Conservation (phyloP, 148 eudicot species). For the Amaranthus palmeri region DNA sequence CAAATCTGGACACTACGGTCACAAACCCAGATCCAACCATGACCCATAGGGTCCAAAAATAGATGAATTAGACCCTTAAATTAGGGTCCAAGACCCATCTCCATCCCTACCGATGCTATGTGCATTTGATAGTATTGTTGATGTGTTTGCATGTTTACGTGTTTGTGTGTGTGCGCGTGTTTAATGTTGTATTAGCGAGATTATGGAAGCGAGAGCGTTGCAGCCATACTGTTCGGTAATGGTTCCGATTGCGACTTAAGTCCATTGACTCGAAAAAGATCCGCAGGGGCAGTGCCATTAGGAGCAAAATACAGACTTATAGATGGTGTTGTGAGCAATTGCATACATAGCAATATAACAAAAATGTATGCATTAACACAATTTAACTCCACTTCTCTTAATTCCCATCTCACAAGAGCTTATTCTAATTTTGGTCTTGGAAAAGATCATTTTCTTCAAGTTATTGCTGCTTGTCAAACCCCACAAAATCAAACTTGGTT, state of each 20-base stretch:
- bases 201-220: conserved; percentile 52
- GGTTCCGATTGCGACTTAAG: conserved; percentile 50
- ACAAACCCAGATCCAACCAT: too few relatives aligned
- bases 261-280: conserved; percentile 71
- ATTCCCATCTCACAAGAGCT: conserved; percentile 73
- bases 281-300: conserved; percentile 69
- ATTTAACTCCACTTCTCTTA: conserved; percentile 72
- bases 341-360: conserved; percentile 69
- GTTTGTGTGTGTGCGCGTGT: too few relatives aligned
- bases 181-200: neutral
- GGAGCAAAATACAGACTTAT: conserved; percentile 71
- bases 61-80: too few relatives aligned
- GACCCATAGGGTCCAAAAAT: too few relatives aligned
- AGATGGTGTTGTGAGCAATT: conserved; percentile 81
- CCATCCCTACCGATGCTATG: too few relatives aligned
- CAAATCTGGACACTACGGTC: too few relatives aligned
- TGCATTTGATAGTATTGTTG: too few relatives aligned
- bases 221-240: conserved; percentile 73
- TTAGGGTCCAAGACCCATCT: too few relatives aligned
- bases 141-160: too few relatives aligned
- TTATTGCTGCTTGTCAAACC: conserved; percentile 80
- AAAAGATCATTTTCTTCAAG: conserved; percentile 60
- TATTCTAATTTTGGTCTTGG: conserved; percentile 51
- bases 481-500: conserved; percentile 61
- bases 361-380: conserved; percentile 80